These are phyloP conservation scores for Podospora australis DNA, from an alignment of 495 filamentous ascomycete species.

Conservation along the genomic window DNA sequence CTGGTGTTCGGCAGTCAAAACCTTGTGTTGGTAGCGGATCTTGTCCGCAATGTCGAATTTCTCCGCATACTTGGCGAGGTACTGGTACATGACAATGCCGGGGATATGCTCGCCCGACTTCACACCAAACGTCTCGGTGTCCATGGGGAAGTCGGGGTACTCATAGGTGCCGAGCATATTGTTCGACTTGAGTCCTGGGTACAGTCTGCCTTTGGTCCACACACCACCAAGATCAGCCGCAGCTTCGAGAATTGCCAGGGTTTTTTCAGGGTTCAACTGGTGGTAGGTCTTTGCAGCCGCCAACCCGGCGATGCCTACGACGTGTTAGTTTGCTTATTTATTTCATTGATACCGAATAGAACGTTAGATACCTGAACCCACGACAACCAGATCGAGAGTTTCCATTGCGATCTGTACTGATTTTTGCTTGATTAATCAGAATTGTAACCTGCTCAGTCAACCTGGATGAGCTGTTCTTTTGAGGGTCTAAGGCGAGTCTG, in stretches of 20 bases:
- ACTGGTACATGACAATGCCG: slow-evolving; percentile 57
- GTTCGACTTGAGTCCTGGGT: slow-evolving; percentile 60
- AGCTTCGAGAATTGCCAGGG: slow-evolving; percentile 34
- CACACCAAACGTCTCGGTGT: slow-evolving; percentile 49
- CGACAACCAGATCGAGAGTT: slow-evolving; percentile 36
- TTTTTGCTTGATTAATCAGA: no score
- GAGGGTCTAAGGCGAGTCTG: no score
- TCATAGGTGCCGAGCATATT: slow-evolving; percentile 60
- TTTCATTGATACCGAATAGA: neutral
- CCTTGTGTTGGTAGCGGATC: slow-evolving; percentile 48
- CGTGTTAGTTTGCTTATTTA: neutral
- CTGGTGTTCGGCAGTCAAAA: slow-evolving; percentile 46
- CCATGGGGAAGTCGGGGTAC: slow-evolving; percentile 71
- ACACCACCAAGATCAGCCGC: slow-evolving; percentile 54
- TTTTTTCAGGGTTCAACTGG: slow-evolving; percentile 31
- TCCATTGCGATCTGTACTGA: slow-evolving; percentile 39
- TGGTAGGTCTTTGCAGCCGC: slow-evolving; percentile 38
- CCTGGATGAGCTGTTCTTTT: no score
- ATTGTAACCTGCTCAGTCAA: no score
- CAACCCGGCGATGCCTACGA: slow-evolving; percentile 36
- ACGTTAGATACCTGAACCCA: slow-evolving; percentile 36
- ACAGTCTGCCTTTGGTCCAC: slow-evolving; percentile 60
- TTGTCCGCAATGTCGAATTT: slow-evolving; percentile 49
- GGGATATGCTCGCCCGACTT: slow-evolving; percentile 61
- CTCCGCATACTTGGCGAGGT: slow-evolving; percentile 57